These are phyloP conservation scores for Dothideomycetidae sp. DNA, from an alignment of 2,329 filamentous ascomycete genomes.

Conservation along the genomic window DNA sequence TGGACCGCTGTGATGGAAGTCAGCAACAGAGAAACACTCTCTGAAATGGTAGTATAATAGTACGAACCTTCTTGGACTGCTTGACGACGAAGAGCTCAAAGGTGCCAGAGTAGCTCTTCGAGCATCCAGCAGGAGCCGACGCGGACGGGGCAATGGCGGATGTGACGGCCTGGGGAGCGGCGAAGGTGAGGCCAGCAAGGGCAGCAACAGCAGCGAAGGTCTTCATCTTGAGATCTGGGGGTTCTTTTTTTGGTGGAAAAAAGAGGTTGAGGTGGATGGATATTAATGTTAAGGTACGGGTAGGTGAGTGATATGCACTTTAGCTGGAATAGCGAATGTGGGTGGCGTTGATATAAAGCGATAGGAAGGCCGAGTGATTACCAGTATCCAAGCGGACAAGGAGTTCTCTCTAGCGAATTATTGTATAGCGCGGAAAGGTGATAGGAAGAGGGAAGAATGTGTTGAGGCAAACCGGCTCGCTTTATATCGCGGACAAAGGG, in stretches of 20 bases:
- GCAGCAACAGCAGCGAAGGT: slow-evolving; percentile 28
- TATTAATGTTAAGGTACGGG: slow-evolving; percentile 1
- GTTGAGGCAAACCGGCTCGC: slow-evolving; percentile 1
- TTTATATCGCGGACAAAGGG: slow-evolving; percentile 6
- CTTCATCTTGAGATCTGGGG: slow-evolving; percentile 19
- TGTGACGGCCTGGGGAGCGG: slow-evolving; percentile 30
- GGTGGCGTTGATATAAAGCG: slow-evolving; percentile 6
- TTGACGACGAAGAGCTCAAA: slow-evolving; percentile 47
- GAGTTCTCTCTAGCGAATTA: slow-evolving; percentile 1
- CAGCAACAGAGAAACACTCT: no score
- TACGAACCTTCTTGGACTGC: slow-evolving; percentile 24
- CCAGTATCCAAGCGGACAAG: background rate
- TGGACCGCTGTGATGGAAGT: no score
- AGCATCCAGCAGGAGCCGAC: slow-evolving; percentile 40
- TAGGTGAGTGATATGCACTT: background rate
- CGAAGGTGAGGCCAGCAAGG: slow-evolving; percentile 29
- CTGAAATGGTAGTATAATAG: no score
- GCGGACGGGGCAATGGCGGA: slow-evolving; percentile 35
- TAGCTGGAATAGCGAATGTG: slow-evolving; percentile 5
- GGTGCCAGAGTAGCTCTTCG: slow-evolving; percentile 33
- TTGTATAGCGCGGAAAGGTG: slow-evolving; percentile 2
- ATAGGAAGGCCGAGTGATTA: slow-evolving; percentile 6
- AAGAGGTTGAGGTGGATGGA: slow-evolving; percentile 1
- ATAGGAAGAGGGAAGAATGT: background rate
- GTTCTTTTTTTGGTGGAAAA: no score